Conservation (phyloP, 2,329 filamentous ascomycete species). For the Ceratocystis albifundus region DNA sequence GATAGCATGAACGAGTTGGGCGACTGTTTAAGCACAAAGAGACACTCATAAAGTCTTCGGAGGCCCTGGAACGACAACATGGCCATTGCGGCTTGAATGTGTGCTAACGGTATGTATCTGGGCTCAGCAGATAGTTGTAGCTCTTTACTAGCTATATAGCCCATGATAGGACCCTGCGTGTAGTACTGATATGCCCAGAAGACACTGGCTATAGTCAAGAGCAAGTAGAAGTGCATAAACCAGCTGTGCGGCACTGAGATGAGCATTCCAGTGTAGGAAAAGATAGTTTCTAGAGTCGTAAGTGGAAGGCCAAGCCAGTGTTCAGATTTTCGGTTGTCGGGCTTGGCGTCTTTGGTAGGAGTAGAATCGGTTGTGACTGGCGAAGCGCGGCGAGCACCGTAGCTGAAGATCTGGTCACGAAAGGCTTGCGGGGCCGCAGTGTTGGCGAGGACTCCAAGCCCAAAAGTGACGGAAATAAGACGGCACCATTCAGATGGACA, state of each 20-base stretch:
- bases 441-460: constrained; percentile 19
- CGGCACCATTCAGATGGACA: constrained; percentile 23
- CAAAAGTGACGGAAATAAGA: constrained; percentile 17
- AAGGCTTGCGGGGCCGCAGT: constrained; percentile 26
- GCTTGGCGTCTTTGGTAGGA: background rate
- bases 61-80: constrained; percentile 65
- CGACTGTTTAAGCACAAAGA: constrained; percentile 52
- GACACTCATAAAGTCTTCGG: constrained; percentile 66
- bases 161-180: constrained; percentile 43
- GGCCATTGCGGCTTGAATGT: constrained; percentile 55
- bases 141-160: constrained; percentile 35
- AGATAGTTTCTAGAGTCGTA: constrained; percentile 7
- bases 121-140: constrained; percentile 16
- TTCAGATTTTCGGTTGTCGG: background rate
- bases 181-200: constrained; percentile 63
- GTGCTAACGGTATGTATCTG: constrained; percentile 45
- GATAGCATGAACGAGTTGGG: constrained; percentile 68
- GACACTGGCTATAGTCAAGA: constrained; percentile 55
- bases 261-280: constrained; percentile 27
- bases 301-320: background rate
- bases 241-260: constrained; percentile 70
- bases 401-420: constrained; percentile 35
- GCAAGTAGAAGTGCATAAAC: constrained; percentile 79
- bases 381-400: constrained; percentile 43
- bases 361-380: constrained; percentile 27